Evolutionary conservation across 2,329 filamentous ascomycete species (phyloP).

Genomic region (Daldinia sp.): DNA sequence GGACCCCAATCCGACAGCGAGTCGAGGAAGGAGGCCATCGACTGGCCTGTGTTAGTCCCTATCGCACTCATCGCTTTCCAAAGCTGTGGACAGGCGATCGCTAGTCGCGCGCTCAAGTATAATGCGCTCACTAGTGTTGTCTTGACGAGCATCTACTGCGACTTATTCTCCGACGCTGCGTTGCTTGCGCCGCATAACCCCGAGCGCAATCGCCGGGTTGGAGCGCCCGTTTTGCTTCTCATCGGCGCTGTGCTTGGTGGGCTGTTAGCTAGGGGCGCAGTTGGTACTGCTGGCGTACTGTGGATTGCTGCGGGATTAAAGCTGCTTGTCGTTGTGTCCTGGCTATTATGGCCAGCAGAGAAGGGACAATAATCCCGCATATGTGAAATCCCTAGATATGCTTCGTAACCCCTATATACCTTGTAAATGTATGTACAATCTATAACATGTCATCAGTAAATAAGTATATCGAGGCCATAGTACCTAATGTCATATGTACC

Average conservation of each 20-base stretch:
- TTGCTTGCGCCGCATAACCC: conserved; percentile 60
- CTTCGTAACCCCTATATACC: neutral
- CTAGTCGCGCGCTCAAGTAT: conserved; percentile 75
- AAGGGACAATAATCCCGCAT: conserved; percentile 23
- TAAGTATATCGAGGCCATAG: neutral
- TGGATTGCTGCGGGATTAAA: conserved; percentile 73
- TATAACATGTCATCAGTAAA: neutral
- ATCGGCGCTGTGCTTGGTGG: conserved; percentile 65
- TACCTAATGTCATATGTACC: neutral
- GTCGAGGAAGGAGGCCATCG: conserved; percentile 58
- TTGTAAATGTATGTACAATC: neutral
- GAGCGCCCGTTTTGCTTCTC: conserved; percentile 63
- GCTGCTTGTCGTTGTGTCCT: conserved; percentile 65
- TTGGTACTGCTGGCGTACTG: conserved; percentile 66
- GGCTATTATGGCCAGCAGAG: conserved; percentile 71
- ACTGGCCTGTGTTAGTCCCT: conserved; percentile 73
- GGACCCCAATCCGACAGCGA: conserved; percentile 53
- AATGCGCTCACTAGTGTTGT: conserved; percentile 82
- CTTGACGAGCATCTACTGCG: conserved; percentile 84
- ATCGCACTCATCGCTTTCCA: conserved; percentile 80
- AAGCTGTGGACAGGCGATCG: conserved; percentile 82
- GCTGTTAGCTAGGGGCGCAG: conserved; percentile 59
- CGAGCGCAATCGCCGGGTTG: conserved; percentile 64
- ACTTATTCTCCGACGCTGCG: conserved; percentile 75
- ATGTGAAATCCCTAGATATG: neutral